Evolutionary conservation across 805 yeast species (phyloP), one percentile per base, ranked within the genome.

Genomic region (Wickerhamiella kurtzmanii): DNA sequence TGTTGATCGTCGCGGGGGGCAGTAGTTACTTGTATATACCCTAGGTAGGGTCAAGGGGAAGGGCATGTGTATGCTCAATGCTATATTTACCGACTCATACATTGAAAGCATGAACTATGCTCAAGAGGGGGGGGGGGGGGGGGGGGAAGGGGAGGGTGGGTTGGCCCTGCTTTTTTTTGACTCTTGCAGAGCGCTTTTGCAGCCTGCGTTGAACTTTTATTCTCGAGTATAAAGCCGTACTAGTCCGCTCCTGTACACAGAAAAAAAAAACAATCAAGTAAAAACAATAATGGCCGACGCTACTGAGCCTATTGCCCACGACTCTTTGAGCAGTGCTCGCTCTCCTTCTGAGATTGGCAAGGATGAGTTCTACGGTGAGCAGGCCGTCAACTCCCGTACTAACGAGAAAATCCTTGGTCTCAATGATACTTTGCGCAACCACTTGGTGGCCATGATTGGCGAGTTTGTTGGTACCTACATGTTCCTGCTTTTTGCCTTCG

Each of bases 391-490:
- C 32, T 6, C 32, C 32, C 9, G n/a, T n/a, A n/a, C n/a, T n/a
- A n/a, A n/a, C n/a, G n/a, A n/a, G n/a, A n/a, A 11, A 6, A 25
- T 25, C 11, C 9, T 11, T 11, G 32, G 32, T 25, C 32, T 25
- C 32, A 25, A 25, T 6, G 32, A 25, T 11, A 6, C 32, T 6
- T 36, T 36, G 17, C 17, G 19, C 19, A 18, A 36, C 19, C 38
- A 36, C 38, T 8, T 36, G 8, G n/a, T 36, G 5, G 38, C 38
- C 38, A 36, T 18, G 17, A 36, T 43, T 11, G 46, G 49, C 35
- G 95, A 85, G 66, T 82, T 85, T 64, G 73, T 77, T 57, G 95
- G 95, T 57, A 85, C 95, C 35, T 85, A 82, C 61, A 71, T 82
- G 63, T 85, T 85, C 67, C 69, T 86, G 53, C 81, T 86, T 81